Base-by-base conservation (phyloP, 768 basidiomycete species). In the Collybiopsis luxurians region DNA sequence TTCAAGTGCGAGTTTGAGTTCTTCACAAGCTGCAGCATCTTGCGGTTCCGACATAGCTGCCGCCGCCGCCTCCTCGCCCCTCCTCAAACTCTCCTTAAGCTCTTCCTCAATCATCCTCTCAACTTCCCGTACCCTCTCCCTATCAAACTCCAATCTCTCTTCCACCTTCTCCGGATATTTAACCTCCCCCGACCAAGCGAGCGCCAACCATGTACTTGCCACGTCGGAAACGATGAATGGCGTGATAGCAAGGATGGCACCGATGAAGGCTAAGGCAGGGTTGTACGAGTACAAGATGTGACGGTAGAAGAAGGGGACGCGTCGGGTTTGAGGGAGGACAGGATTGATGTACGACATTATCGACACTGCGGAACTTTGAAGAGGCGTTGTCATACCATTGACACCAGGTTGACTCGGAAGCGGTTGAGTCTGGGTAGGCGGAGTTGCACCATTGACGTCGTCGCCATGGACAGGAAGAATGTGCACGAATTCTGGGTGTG, bases 191-290 rank as follows among this genome's bases (percentile, higher is more conserved):
- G 59, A 56, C 77, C 78, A 81, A 2, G 73, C 72, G 19, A 79
- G 67, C 1, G 79, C 63, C 34, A 83, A 71, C 77, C 77, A 81
- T 2, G 78, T 78, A 63, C 77, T 79, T n/a, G 69, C 69, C 43
- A 83, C 66, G 57, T 82, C 79, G 0, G 76, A 74, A 57, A 81
- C 67, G 3, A 69, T 69, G 62, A 82, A 82, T 1, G 81, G 81
- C 9, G 74, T 80, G 59, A 74, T 76, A 10, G 73, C 72, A 44
- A 78, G 64, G 9, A 74, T 47, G 36, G 31, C 67, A 39, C 78
- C 79, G 44, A 77, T 69, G 66, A 82, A 81, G 4, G 76, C 79
- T 1, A 83, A 66, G 0, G 75, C 67, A 1, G 80, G 73, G 52
- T 78, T 82, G 51, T 67, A 64, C 1, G 78, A 75, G 56, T 83